Base-by-base conservation (phyloP, 345 rosid genomes). In the Euphorbia lathyris region DNA sequence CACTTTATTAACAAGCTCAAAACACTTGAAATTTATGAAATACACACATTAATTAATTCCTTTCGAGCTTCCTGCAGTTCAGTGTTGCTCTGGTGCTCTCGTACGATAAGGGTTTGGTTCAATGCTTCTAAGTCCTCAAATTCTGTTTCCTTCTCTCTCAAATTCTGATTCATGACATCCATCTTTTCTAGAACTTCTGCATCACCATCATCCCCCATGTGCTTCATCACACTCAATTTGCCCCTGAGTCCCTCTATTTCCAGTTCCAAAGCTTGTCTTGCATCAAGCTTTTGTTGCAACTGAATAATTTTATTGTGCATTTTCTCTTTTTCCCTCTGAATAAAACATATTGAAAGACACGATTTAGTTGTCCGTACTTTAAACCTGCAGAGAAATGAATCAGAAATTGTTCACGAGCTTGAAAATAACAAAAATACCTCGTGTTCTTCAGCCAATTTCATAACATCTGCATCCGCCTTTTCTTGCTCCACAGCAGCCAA, bases 61-160 rank as follows among this genome's bases (percentile, higher is more conserved):
- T 83, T 92, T 55, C 98, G 91, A 72, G 94, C 97, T 19, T 90
- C 99, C 79, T 90, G 96, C 75, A 95, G 87, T 83, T 90, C 98
- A 73, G 90, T 92, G 59, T 92, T 95, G 88, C 85, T 92, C 86
- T 76, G 82, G 14, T 92, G 88, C 78, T 95, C 97, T 74, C 79
- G 82, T 22, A 95, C 89, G 59, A 92, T 77, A 71, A 95, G 94
- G 56, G 88, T 78, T 82, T 92, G 98, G 80, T 88, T 90, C 74
- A 88, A 79, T 43, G 88, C 78, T 67, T 88, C 91, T 69, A 92
- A 23, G 71, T 84, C 83, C 20, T 85, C 89, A 67, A 87, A 88
- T 17, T 92, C 93, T 75, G 73, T 90, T 83, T 92, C 99, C 77
- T 85, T 90, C 77, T 95, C 99, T 77, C 87, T 86, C 77, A 95